phyloP scores from a whole-genome alignment of 805 yeast genomes.

The Yamadazyma kitorensis region DNA sequence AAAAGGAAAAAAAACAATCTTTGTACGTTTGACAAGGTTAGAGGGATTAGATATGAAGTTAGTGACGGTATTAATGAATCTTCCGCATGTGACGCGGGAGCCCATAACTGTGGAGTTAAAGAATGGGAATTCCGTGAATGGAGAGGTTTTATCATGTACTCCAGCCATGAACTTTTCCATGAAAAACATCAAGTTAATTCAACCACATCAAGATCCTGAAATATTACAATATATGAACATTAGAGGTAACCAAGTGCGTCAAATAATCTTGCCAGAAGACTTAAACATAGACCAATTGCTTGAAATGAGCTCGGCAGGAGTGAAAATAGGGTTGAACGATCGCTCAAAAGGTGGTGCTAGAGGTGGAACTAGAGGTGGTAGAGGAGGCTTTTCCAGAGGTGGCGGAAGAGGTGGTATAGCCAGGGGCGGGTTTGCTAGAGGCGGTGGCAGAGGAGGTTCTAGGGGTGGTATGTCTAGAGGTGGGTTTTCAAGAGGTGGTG shows the following conservation, averaged over 20 bases:
- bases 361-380: slow-evolving; percentile 2
- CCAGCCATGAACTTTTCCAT: slow-evolving; percentile 89
- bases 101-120: slow-evolving; percentile 88
- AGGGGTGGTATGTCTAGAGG: slow-evolving; percentile 2
- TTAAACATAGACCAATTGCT: slow-evolving; percentile 66
- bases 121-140: slow-evolving; percentile 84
- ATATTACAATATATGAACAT: slow-evolving; percentile 75
- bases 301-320: slow-evolving; percentile 40
- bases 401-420: slow-evolving; percentile 6
- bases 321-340: neutral
- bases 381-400: slow-evolving; percentile 3
- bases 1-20: too few species aligned
- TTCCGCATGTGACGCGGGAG: slow-evolving; percentile 62
- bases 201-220: slow-evolving; percentile 66
- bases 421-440: slow-evolving; percentile 15
- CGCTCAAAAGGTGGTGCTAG: slow-evolving; percentile 30
- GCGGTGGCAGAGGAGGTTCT: slow-evolving; percentile 3
- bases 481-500: slow-evolving; percentile 12
- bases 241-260: slow-evolving; percentile 86
- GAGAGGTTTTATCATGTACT: slow-evolving; percentile 79
- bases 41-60: slow-evolving; percentile 64
- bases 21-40: too few species aligned
- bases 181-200: slow-evolving; percentile 75
- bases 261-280: slow-evolving; percentile 81
- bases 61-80: slow-evolving; percentile 77